Base-by-base conservation (phyloP, 352 stramenopile species). In the Thraustotheca clavata region DNA sequence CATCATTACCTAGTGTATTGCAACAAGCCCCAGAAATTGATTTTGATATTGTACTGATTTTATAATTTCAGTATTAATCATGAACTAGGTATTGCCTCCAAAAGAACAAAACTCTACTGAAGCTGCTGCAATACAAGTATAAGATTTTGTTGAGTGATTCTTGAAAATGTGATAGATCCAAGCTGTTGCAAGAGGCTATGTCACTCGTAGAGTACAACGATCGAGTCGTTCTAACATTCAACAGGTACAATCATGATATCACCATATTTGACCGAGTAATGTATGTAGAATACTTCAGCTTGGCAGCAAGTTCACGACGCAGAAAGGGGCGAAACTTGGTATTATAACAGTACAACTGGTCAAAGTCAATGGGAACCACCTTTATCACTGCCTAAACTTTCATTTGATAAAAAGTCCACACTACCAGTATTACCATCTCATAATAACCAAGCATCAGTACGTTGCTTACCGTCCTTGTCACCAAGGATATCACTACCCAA, bases 271-370 rank as follows among this genome's bases (percentile, higher is more conserved):
- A 11, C 16, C n/a, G n/a, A n/a, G n/a, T n/a, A n/a, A n/a, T n/a
- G n/a, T 31, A 52, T 8, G 18, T 6, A 47, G 20, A 31, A 67
- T 8, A 39, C 29, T 0, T 59, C 74, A 31, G 69, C 80, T 41
- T 94, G 84, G 84, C 77, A 86, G 38, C 67, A 90, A 54, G 79
- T 94, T 8, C 81, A 80, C 3, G 84, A 94, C 59, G 69, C 87
- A 8, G 77, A 86, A 18, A 67, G 71, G 7, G 75, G 72, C 5
- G 83, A 91, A 38, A 74, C 85, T 14, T 94, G 84, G 84, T 94
- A 84, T 65, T 94, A 91, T 71, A 94, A 94, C 54, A 67, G 73
- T 2, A 54, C 55, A 1, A 91, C 82, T 4, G 80, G 80, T 3
- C 67, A 81, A 14, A 91, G 80, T 68, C 82, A 94, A 46, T 94